Percentiles rank a stretch among this genome's conserved stretches.
phyloP scores from a whole-genome alignment of 1,139 yeast species.

The Debaryomyces psychrophilus region DNA sequence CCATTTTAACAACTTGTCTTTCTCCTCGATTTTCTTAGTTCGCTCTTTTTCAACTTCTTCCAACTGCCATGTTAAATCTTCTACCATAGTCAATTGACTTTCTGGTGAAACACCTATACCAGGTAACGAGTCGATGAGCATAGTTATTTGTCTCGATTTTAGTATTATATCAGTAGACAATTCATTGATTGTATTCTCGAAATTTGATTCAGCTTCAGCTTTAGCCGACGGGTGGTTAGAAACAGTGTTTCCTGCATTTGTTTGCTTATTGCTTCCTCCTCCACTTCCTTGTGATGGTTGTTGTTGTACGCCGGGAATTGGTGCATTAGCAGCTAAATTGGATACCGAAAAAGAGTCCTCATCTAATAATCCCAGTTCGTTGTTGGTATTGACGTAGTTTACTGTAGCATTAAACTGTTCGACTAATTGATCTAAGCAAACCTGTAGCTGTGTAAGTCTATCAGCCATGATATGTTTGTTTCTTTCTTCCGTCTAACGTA shows the following conservation, averaged over 20 bases:
- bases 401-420: constrained; percentile 92
- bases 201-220: constrained; percentile 30
- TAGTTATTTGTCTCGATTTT: constrained; percentile 83
- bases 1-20: constrained; percentile 63
- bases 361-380: constrained; percentile 44
- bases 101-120: constrained; percentile 87
- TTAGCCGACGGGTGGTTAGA: constrained; percentile 21
- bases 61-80: constrained; percentile 65
- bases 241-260: constrained; percentile 21
- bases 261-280: constrained; percentile 27
- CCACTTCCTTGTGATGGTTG: constrained; percentile 24
- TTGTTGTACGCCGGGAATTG: constrained; percentile 43
- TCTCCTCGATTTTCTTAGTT: constrained; percentile 59
- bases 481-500: neutral
- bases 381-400: constrained; percentile 69
- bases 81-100: constrained; percentile 69
- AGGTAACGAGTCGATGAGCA: constrained; percentile 86
- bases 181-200: constrained; percentile 65
- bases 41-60: constrained; percentile 63
- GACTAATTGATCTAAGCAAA: constrained; percentile 86
- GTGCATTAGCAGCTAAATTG: constrained; percentile 49
- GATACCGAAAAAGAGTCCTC: constrained; percentile 42
- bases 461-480: constrained; percentile 58
- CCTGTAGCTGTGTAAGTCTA: constrained; percentile 87
- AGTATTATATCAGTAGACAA: constrained; percentile 81